Base-by-base conservation (phyloP, 441 rosid genomes). In the Mallotus repandus region DNA sequence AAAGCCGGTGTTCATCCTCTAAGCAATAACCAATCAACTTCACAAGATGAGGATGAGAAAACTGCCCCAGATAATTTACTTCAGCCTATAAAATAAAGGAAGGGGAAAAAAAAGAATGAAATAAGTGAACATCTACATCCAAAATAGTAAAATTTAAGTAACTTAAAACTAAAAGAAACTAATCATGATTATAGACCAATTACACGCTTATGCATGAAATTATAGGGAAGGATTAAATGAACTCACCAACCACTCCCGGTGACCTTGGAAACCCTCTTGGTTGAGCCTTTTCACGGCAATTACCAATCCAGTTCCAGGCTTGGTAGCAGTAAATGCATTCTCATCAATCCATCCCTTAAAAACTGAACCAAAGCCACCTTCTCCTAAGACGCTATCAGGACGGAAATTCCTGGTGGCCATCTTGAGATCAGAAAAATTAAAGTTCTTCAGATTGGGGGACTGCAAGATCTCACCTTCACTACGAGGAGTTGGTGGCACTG, bases 291-390 rank as follows among this genome's bases (percentile, higher is more conserved):
- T 93, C 63, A 87, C 97, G 60, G 98, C 98, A 84, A 89, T 86
- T 71, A 89, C 91, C 75, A 84, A 65, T 71, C 98, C 97, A 69
- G 95, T 89, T 67, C 98, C 98, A 54, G 97, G 89, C 83, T 90
- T 94, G 70, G 95, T 4, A 25, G 95, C 97, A 63, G 85, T 32
- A 9, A 79, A 80, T 65, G 97, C 74, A 63, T 85, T 77, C 80
- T 88, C 92, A 76, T 90, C 98, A 48, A 94, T 83, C 98, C 98
- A 94, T n/a, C 98, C 98, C 78, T 94, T 94, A 49, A 90, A 92
- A 64, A 94, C 98, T 0, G 93, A 90, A 77, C 98, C 98, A 63
- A 94, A 94, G 54, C 98, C 98, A 66, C 98, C 98, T 84, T 94
- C 98, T 69, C 98, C 98, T 48, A 94, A 68, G 66, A 92, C 89